These are phyloP conservation scores for Colletotrichum phormii DNA, from an alignment of 2,329 filamentous ascomycete species.

Conservation along the genomic window DNA sequence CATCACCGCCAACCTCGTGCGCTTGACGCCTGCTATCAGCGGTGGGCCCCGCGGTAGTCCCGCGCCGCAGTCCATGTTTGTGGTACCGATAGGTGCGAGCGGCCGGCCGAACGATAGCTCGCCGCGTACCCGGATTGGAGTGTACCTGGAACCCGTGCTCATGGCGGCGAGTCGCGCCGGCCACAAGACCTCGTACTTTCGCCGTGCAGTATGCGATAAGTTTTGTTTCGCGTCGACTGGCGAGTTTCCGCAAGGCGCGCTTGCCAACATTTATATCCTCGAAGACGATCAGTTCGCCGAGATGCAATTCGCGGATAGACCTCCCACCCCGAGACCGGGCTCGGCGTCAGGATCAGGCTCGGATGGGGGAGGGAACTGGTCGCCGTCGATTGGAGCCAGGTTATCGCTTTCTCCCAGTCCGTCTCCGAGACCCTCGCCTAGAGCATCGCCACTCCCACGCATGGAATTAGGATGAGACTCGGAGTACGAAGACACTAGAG, in stretches of 20 bases:
- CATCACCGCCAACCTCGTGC: slow-evolving; percentile 13
- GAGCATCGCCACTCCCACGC: slow-evolving; percentile 1
- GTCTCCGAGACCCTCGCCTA: slow-evolving; percentile 9
- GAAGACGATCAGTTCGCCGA: slow-evolving; percentile 31
- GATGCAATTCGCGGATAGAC: slow-evolving; percentile 23
- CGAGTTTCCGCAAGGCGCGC: slow-evolving; percentile 6
- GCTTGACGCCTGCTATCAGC: not conserved
- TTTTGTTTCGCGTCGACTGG: slow-evolving; percentile 30
- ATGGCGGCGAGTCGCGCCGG: not conserved
- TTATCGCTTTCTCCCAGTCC: slow-evolving; percentile 21
- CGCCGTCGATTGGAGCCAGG: slow-evolving; percentile 8
- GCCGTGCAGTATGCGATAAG: slow-evolving; percentile 19
- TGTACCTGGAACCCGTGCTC: slow-evolving; percentile 28
- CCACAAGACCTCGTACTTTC: slow-evolving; percentile 18
- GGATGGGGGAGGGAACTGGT: not conserved
- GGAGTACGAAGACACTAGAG: too few relatives aligned
- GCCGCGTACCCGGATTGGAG: slow-evolving; percentile 17
- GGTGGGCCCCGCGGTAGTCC: slow-evolving; percentile 3
- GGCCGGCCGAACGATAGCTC: slow-evolving; percentile 10
- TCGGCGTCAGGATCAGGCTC: not conserved
- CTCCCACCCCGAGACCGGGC: not conserved
- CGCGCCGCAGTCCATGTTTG: not conserved
- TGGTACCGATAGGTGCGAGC: slow-evolving; percentile 30
- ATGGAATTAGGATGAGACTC: not conserved
- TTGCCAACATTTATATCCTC: slow-evolving; percentile 11